phyloP scores from a whole-genome alignment of 345 rosid genomes.

The Schrenkiella parvula region DNA sequence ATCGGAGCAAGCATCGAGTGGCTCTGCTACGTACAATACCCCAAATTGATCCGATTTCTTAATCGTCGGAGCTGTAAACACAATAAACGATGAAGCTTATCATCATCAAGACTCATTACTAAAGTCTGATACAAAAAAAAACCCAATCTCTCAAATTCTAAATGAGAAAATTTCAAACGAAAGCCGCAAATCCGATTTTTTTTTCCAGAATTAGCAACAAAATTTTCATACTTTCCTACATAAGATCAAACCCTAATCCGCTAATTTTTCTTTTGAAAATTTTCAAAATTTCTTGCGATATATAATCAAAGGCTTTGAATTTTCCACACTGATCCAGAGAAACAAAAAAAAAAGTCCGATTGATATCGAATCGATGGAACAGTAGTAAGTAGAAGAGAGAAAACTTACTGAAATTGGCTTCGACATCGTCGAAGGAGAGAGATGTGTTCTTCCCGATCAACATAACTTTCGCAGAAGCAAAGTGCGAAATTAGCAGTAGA shows the following conservation, averaged over 20 bases:
- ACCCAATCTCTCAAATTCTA: background rate
- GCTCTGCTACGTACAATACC: slow-evolving; percentile 53
- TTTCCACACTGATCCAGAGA: background rate
- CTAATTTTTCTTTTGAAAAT: background rate
- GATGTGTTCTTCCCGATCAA: slow-evolving; percentile 60
- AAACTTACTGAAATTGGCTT: slow-evolving; percentile 77
- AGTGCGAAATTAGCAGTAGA: slow-evolving; percentile 25
- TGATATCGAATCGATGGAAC: background rate
- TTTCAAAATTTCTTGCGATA: background rate
- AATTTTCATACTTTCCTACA: background rate
- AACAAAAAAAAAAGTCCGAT: background rate
- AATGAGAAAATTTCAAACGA: too few relatives aligned
- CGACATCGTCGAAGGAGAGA: slow-evolving; percentile 64
- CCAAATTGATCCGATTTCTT: slow-evolving; percentile 72
- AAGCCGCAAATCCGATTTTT: too few relatives aligned
- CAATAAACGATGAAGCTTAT: background rate
- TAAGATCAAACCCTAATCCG: slow-evolving; percentile 8
- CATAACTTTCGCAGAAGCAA: slow-evolving; percentile 50
- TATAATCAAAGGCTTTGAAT: background rate
- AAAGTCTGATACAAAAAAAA: background rate
- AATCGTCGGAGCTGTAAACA: slow-evolving; percentile 58
- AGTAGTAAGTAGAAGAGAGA: background rate
- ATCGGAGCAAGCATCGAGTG: slow-evolving; percentile 70
- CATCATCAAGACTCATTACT: background rate
- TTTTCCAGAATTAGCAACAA: background rate